Percentiles rank a stretch among this genome's conserved stretches.
These are phyloP conservation scores for Colletotrichum sansevieriae DNA, from an alignment of 2,329 filamentous ascomycete genomes.

Conservation along the genomic window DNA sequence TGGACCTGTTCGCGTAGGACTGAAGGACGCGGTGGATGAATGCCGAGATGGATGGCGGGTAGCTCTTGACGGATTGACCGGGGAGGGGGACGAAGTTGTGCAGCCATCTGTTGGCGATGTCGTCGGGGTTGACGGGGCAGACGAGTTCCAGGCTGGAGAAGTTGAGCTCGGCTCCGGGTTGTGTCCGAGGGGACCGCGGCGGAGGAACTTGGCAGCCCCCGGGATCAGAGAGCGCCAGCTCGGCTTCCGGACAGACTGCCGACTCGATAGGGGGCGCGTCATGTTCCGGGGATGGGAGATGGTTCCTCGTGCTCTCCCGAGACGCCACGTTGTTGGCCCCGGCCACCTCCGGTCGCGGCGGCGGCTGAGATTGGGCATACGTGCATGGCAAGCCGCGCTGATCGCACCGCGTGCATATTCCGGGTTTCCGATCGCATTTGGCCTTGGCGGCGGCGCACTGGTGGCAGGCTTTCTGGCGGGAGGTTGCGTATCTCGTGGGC, in stretches of 20 bases:
- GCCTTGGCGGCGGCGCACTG: conserved; percentile 54
- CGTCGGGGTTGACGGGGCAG: conserved; percentile 61
- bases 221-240: neutral
- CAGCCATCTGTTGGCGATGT: conserved; percentile 63
- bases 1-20: conserved; percentile 55
- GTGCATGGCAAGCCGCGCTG: conserved; percentile 48
- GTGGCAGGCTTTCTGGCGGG: conserved; percentile 56
- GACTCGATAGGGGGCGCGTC: neutral
- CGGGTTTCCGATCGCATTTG: conserved; percentile 54
- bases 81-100: conserved; percentile 60
- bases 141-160: conserved; percentile 54
- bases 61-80: conserved; percentile 57
- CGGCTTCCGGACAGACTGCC: neutral
- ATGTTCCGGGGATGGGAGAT: neutral
- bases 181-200: neutral
- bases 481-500: conserved; percentile 50
- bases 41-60: conserved; percentile 51
- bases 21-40: conserved; percentile 59
- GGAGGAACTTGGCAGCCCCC: neutral
- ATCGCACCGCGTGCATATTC: conserved; percentile 51
- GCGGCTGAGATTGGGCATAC: conserved; percentile 44
- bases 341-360: neutral
- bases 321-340: neutral
- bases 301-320: neutral
- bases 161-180: conserved; percentile 43